Conservation (phyloP, 306 rosid genomes). For the Spatholobus suberectus region DNA sequence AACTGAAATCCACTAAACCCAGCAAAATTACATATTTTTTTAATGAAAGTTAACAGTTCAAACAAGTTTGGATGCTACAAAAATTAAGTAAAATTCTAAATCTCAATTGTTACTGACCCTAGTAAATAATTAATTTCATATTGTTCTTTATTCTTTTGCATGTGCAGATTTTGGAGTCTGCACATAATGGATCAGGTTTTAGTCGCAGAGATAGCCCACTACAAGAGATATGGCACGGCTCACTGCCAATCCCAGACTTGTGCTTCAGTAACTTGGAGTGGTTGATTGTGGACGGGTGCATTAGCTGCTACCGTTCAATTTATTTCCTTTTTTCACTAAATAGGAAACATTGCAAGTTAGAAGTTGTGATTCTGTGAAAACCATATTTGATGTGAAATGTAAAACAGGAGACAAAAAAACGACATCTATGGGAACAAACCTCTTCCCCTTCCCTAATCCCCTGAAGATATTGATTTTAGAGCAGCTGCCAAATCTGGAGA, state of each 20-base stretch:
- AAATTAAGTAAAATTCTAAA: too few species aligned
- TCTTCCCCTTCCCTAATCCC: neutral
- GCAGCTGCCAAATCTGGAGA: conserved; percentile 27
- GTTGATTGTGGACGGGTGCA: neutral
- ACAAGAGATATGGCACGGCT: neutral
- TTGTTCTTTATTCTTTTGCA: neutral
- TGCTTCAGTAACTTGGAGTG: neutral
- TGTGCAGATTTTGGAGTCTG: neutral
- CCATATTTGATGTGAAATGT: conserved; percentile 34
- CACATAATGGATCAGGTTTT: neutral
- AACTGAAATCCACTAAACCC: too few species aligned
- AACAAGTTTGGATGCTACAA: too few species aligned
- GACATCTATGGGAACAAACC: neutral
- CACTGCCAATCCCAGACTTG: neutral
- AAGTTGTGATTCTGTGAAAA: neutral
- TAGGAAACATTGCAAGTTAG: neutral
- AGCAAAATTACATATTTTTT: too few species aligned
- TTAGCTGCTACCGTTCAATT: neutral
- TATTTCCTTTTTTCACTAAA: conserved; percentile 8
- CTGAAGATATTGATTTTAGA: neutral
- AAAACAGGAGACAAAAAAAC: neutral
- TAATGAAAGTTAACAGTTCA: too few species aligned
- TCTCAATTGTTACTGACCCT: too few species aligned
- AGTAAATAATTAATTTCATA: too few species aligned
- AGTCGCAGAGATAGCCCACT: neutral